A percentile compares a stretch with the other conserved stretches of the same genome.
phyloP scores from a whole-genome alignment of 2,329 filamentous ascomycete genomes.

The Verticillium nubilum region DNA sequence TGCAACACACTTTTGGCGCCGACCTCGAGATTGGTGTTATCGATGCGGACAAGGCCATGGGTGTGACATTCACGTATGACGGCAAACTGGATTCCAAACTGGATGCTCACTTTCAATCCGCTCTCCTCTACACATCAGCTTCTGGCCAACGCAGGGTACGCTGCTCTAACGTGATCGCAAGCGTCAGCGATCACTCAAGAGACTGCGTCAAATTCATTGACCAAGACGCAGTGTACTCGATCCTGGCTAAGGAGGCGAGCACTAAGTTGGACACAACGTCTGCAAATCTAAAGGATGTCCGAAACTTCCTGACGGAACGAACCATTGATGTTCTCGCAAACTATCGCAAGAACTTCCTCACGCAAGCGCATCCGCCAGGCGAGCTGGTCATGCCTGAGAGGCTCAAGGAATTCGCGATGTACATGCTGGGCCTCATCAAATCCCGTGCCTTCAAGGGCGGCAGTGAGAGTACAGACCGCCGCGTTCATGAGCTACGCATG shows the following conservation, averaged over 20 bases:
- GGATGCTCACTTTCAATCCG: conserved; percentile 95
- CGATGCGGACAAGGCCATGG: conserved; percentile 89
- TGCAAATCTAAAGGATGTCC: conserved; percentile 76
- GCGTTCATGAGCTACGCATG: conserved; percentile 87
- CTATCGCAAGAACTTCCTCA: conserved; percentile 87
- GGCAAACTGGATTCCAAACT: conserved; percentile 96
- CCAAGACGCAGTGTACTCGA: conserved; percentile 83
- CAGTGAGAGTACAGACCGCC: conserved; percentile 81
- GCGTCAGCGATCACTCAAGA: conserved; percentile 77
- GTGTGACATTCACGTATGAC: conserved; percentile 89
- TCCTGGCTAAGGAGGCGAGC: conserved; percentile 90
- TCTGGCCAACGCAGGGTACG: conserved; percentile 83
- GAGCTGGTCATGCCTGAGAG: conserved; percentile 94
- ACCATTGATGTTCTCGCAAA: conserved; percentile 87
- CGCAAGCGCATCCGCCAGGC: conserved; percentile 76
- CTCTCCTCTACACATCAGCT: conserved; percentile 88
- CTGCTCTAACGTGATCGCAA: conserved; percentile 90
- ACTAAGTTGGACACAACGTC: conserved; percentile 70
- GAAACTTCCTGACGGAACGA: conserved; percentile 79
- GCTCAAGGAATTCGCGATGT: conserved; percentile 96
- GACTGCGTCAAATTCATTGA: conserved; percentile 91
- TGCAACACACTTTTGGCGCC: conserved; percentile 90
- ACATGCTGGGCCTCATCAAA: conserved; percentile 84
- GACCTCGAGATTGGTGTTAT: conserved; percentile 91
- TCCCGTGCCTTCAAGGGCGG: conserved; percentile 90